Conservation (phyloP, 2,329 filamentous ascomycete genomes). For the Aspergillus quadricinctus region DNA sequence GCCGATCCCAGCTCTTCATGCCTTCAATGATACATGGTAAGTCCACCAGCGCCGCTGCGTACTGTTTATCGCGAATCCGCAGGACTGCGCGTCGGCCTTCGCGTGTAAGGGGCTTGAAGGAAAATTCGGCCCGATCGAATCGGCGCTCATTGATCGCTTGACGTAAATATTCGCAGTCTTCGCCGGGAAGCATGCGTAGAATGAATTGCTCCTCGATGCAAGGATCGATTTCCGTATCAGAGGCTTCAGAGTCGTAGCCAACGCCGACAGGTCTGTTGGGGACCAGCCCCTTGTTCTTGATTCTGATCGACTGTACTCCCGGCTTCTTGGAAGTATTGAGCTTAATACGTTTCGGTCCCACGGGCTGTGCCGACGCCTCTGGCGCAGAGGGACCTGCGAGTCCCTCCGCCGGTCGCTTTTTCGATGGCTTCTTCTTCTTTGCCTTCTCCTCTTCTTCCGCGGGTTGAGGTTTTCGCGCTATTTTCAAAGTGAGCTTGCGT, state of each 20-base stretch:
- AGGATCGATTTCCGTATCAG: slow-evolving; percentile 82
- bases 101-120: slow-evolving; percentile 67
- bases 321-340: slow-evolving; percentile 37
- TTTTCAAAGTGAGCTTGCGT: slow-evolving; percentile 41
- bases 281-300: slow-evolving; percentile 64
- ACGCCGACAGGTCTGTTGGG: slow-evolving; percentile 72
- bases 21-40: slow-evolving; percentile 82
- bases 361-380: slow-evolving; percentile 13
- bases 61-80: slow-evolving; percentile 64
- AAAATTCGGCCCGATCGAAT: slow-evolving; percentile 75
- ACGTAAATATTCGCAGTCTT: slow-evolving; percentile 78
- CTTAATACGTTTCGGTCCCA: slow-evolving; percentile 37
- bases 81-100: slow-evolving; percentile 71
- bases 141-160: slow-evolving; percentile 71
- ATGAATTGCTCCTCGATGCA: slow-evolving; percentile 86
- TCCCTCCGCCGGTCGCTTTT: slow-evolving; percentile 36
- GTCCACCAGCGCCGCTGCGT: slow-evolving; percentile 76
- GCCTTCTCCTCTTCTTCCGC: slow-evolving; percentile 16
- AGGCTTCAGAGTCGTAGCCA: slow-evolving; percentile 94
- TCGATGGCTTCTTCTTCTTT: slow-evolving; percentile 37
- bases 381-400: slow-evolving; percentile 21
- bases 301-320: slow-evolving; percentile 46
- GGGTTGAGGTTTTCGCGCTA: slow-evolving; percentile 27
- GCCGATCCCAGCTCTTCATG: slow-evolving; percentile 91
- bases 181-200: slow-evolving; percentile 79